Evolutionary conservation across 495 filamentous ascomycete species (phyloP), one percentile per base, ranked within the genome.

Genomic region (Lophiostoma macrostomum): DNA sequence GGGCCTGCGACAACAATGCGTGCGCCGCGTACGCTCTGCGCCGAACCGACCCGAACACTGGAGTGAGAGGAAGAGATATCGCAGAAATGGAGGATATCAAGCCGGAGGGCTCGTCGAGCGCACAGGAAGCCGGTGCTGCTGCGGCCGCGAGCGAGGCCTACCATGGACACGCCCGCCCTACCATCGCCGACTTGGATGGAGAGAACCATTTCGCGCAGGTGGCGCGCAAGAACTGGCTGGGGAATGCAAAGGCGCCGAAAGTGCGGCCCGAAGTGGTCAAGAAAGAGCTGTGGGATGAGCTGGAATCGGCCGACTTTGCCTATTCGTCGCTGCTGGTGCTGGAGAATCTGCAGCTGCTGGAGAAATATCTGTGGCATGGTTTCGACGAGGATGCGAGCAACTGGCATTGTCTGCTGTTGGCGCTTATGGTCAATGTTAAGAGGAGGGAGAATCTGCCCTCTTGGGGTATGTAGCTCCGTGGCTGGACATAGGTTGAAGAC

Each of bases 321-420:
- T 80, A 80, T 65, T 85, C 79, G 59, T 84, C 83, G 11, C 78
- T 97, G 27, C 75, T 95, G 49, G 79, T 86, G 5, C 75, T 99
- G 56, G 93, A 99, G 71, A 89, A 90, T 54, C 68, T 96, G 56
- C 91, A 95, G 71, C 80, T 94, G 32, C 70, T 99, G 48, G 93
- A 99, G 64, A 90, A 87, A 66, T 95, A 88, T 64, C 80, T 99
- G 20, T 99, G 94, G 93, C 93, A 91, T 19, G 86, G 86, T 40
- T 99, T 91, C 67, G 80, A 77, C 32, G 90, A 96, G 58, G 83
- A 90, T 64, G 83, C 90, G 22, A 91, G 89, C 29, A 91, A 97
- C 68, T 84, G 87, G 60, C 91, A 97, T 68, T 84, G 95, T 46
- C 77, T 96, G 23, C 72, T 97, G 43, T 83, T 96, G 58, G 84